Evolutionary conservation across 257 asterid species (phyloP).

Genomic region (Cynanchum wilfordii): DNA sequence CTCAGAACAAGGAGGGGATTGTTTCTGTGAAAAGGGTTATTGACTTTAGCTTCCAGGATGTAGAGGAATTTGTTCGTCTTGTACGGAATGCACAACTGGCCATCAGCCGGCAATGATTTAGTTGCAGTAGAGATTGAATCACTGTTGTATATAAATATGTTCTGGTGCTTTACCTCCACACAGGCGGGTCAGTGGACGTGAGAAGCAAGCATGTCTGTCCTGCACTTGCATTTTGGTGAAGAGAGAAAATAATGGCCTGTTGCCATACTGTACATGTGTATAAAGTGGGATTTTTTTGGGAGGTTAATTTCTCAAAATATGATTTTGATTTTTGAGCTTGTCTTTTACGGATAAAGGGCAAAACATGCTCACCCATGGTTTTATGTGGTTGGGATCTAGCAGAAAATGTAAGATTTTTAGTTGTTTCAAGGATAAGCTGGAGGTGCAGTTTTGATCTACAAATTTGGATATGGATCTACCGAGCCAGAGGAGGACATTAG

Average conservation of each 20-base stretch:
- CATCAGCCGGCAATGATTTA: constrained; percentile 49
- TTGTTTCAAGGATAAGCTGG: constrained; percentile 31
- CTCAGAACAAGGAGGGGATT: constrained; percentile 52
- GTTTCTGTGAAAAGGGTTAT: constrained; percentile 55
- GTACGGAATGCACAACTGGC: constrained; percentile 52
- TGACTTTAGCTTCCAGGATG: constrained; percentile 75
- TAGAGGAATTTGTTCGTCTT: constrained; percentile 58
- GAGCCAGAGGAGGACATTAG: constrained; percentile 30
- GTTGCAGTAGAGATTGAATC: constrained; percentile 42
- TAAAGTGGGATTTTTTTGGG: constrained; percentile 39
- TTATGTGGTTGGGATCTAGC: constrained; percentile 23
- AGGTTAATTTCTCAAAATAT: constrained; percentile 35
- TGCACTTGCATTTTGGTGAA: constrained; percentile 30
- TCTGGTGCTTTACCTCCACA: constrained; percentile 22
- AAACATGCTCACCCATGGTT: constrained; percentile 26
- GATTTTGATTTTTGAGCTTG: constrained; percentile 30
- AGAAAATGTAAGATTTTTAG: constrained; percentile 31
- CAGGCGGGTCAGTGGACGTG: constrained; percentile 22
- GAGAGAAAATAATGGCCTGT: constrained; percentile 33
- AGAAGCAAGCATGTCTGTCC: constrained; percentile 18
- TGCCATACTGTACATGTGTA: constrained; percentile 59
- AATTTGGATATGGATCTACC: constrained; percentile 21
- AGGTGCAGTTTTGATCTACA: constrained; percentile 47
- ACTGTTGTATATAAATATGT: constrained; percentile 39
- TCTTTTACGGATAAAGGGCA: constrained; percentile 42